Conservation (phyloP, 2,329 filamentous ascomycete species). For the Sarocladium brachiariae region DNA sequence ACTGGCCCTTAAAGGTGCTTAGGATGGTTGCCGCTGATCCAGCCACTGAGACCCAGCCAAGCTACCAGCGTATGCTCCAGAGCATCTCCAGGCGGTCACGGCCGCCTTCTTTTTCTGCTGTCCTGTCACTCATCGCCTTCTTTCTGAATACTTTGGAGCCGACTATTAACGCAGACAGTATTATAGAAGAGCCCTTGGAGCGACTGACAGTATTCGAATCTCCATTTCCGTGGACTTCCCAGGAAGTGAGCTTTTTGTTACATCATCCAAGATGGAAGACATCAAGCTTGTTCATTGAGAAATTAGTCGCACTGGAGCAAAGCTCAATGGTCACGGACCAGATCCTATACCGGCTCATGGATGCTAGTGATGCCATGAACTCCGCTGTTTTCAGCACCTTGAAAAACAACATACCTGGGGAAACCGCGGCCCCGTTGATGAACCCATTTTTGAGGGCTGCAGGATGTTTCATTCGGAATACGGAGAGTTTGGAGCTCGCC, state of each 20-base stretch:
- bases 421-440: conserved; percentile 32
- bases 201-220: conserved; percentile 29
- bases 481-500: conserved; percentile 26
- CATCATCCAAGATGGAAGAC: conserved; percentile 25
- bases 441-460: conserved; percentile 54
- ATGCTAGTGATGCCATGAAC: conserved; percentile 44
- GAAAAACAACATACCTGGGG: conserved; percentile 44
- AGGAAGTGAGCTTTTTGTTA: conserved; percentile 40
- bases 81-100: conserved; percentile 45
- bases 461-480: conserved; percentile 43
- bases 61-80: conserved; percentile 49
- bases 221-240: conserved; percentile 36
- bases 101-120: conserved; percentile 45
- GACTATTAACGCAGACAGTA: conserved; percentile 23
- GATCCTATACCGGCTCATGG: conserved; percentile 52
- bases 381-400: conserved; percentile 46
- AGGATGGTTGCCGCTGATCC: conserved; percentile 56
- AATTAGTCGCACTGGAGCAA: conserved; percentile 57
- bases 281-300: conserved; percentile 54
- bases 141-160: conserved; percentile 38
- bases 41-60: conserved; percentile 40
- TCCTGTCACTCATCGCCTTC: conserved; percentile 43
- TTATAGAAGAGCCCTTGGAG: conserved; percentile 32
- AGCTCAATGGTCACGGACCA: conserved; percentile 42
- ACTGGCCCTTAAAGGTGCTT: conserved; percentile 53